These are phyloP conservation scores for Moricandia moricandioides DNA, from an alignment of 345 rosid genomes.

Conservation along the genomic window DNA sequence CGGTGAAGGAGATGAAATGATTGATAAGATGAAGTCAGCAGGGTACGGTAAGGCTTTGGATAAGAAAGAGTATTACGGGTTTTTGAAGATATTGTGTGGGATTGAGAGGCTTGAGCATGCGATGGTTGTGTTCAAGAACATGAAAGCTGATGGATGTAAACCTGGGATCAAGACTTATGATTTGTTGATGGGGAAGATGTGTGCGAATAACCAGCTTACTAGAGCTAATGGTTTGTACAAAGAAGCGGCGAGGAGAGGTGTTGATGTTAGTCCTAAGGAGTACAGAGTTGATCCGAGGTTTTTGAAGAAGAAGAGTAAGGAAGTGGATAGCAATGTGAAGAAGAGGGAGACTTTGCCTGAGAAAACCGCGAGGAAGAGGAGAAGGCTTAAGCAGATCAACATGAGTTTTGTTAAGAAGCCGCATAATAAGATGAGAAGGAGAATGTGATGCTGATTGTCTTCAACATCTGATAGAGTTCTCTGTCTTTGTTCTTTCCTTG, in stretches of 20 bases:
- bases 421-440: constrained; percentile 36
- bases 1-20: constrained; percentile 92
- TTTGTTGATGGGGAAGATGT: constrained; percentile 76
- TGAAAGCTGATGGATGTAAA: constrained; percentile 71
- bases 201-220: constrained; percentile 62
- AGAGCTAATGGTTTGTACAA: constrained; percentile 71
- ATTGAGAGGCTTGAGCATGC: constrained; percentile 97
- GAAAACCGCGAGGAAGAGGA: constrained; percentile 90
- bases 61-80: constrained; percentile 64
- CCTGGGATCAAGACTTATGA: constrained; percentile 83
- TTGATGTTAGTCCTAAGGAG: constrained; percentile 67
- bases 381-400: constrained; percentile 70
- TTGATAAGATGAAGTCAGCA: constrained; percentile 80
- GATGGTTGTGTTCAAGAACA: constrained; percentile 69
- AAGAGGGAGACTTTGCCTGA: constrained; percentile 94
- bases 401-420: constrained; percentile 50
- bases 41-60: constrained; percentile 56
- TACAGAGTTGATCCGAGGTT: constrained; percentile 62
- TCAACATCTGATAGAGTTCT: not conserved
- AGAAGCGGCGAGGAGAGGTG: constrained; percentile 64
- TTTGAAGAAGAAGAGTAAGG: constrained; percentile 65
- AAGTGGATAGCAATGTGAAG: constrained; percentile 56
- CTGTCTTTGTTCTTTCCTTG: not conserved
- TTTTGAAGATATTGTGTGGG: constrained; percentile 80
- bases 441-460: not conserved